Percentiles rank a stretch among this genome's conserved stretches.
phyloP scores from a whole-genome alignment of 371 early-diverging fungal species.

The Rhizopus arrhizus region DNA sequence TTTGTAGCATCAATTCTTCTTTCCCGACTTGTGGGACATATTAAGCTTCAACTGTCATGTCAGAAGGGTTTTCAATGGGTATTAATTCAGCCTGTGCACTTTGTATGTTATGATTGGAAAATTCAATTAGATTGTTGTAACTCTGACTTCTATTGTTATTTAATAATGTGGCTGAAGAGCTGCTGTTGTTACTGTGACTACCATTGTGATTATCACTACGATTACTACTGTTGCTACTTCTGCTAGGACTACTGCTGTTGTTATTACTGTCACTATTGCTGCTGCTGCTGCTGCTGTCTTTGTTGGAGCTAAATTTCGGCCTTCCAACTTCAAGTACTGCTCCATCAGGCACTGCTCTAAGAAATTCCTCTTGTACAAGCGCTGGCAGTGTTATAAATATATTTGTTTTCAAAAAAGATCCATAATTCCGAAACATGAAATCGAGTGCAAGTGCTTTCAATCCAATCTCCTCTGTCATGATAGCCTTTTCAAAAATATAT shows the following conservation, averaged over 20 bases:
- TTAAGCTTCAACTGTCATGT: constrained; percentile 1
- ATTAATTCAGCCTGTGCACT: constrained; percentile 4
- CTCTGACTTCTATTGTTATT: background rate
- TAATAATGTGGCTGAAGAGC: background rate
- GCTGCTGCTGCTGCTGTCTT: background rate
- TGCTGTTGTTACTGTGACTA: too few species aligned
- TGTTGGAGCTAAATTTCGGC: constrained; percentile 8
- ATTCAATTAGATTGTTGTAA: background rate
- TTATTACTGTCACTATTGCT: background rate
- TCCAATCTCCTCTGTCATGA: constrained; percentile 55
- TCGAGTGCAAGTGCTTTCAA: constrained; percentile 50
- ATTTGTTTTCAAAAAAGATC: constrained; percentile 55
- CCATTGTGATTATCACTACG: background rate
- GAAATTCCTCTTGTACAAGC: constrained; percentile 32
- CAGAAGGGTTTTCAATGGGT: constrained; percentile 8
- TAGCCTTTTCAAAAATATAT: constrained; percentile 58
- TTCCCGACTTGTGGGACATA: constrained; percentile 1
- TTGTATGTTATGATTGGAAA: background rate
- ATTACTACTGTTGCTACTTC: background rate
- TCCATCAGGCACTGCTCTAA: constrained; percentile 48
- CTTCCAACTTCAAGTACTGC: constrained; percentile 40
- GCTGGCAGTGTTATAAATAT: constrained; percentile 44
- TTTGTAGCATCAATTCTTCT: background rate
- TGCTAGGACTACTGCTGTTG: background rate
- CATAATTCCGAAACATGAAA: constrained; percentile 58